Percentiles rank a stretch among this genome's conserved stretches.
Evolutionary conservation across 2,329 filamentous ascomycete genomes (phyloP).

Genomic region (Fusarium veterinarium): DNA sequence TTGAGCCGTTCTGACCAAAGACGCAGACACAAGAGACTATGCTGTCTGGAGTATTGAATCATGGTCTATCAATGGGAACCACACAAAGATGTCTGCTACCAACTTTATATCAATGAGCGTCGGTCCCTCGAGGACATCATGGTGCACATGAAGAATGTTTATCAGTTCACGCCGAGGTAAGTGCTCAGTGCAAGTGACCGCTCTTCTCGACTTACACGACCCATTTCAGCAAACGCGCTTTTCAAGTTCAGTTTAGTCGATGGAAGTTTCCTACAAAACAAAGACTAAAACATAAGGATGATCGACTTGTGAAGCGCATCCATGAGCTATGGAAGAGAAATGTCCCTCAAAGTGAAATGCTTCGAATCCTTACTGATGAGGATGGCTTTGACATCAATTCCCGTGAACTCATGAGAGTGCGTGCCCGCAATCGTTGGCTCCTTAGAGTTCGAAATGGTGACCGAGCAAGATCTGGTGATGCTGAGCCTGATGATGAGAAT

Average conservation of each 20-base stretch:
- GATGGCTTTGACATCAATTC: constrained; percentile 78
- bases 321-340: constrained; percentile 84
- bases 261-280: constrained; percentile 85
- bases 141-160: constrained; percentile 72
- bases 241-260: constrained; percentile 79
- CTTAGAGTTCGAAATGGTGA: constrained; percentile 71
- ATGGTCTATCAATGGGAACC: constrained; percentile 63
- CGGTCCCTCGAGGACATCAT: constrained; percentile 80
- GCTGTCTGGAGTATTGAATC: constrained; percentile 33
- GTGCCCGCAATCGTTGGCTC: constrained; percentile 75
- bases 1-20: constrained; percentile 42
- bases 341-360: constrained; percentile 77
- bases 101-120: constrained; percentile 81
- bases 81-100: constrained; percentile 57
- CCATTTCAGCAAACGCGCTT: constrained; percentile 74
- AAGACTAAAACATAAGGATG: constrained; percentile 77
- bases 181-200: constrained; percentile 7
- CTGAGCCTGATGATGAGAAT: constrained; percentile 16
- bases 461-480: constrained; percentile 52
- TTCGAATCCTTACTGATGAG: constrained; percentile 75
- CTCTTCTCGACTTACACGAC: constrained; percentile 16
- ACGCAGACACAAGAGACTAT: constrained; percentile 35
- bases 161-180: constrained; percentile 74
- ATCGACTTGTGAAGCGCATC: constrained; percentile 73
- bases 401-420: constrained; percentile 76